Evolutionary conservation across 129 eudicot genomes (phyloP).

Genomic region (Dittrichia graveolens): DNA sequence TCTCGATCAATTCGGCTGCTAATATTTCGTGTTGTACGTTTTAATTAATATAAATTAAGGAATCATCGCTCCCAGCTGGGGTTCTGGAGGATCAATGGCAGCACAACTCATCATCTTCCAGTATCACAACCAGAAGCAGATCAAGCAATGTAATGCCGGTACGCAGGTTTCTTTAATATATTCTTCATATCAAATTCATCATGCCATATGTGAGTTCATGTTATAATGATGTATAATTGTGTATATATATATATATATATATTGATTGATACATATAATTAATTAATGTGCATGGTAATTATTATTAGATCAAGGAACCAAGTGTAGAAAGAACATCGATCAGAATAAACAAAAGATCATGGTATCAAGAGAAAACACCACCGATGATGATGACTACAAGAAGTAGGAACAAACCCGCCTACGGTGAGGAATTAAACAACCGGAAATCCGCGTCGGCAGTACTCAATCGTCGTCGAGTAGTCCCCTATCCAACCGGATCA

Average conservation of each 20-base stretch:
- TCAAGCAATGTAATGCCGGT: constrained; percentile 43
- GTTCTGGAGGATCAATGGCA: constrained; percentile 52
- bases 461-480: constrained; percentile 49
- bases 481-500: constrained; percentile 62
- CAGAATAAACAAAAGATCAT: constrained; percentile 12
- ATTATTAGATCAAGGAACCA: constrained; percentile 41
- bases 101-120: constrained; percentile 29
- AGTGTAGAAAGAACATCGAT: constrained; percentile 21
- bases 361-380: constrained; percentile 29
- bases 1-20: too few species aligned
- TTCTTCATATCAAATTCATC: not conserved
- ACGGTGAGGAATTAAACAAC: too few species aligned
- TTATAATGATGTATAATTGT: too few species aligned
- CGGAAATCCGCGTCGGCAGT: constrained; percentile 69
- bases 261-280: not conserved
- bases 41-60: constrained; percentile 39
- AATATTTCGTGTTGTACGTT: not conserved
- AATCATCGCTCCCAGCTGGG: constrained; percentile 69
- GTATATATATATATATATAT: too few species aligned
- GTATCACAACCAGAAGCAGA: constrained; percentile 75
- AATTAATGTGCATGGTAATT: not conserved
- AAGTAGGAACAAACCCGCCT: constrained; percentile 38
- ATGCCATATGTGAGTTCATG: too few species aligned
- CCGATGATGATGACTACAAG: constrained; percentile 34
- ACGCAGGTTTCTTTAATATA: not conserved